These are phyloP conservation scores for Rhododendron williamsianum DNA, from an alignment of 148 eudicot species.

Conservation along the genomic window DNA sequence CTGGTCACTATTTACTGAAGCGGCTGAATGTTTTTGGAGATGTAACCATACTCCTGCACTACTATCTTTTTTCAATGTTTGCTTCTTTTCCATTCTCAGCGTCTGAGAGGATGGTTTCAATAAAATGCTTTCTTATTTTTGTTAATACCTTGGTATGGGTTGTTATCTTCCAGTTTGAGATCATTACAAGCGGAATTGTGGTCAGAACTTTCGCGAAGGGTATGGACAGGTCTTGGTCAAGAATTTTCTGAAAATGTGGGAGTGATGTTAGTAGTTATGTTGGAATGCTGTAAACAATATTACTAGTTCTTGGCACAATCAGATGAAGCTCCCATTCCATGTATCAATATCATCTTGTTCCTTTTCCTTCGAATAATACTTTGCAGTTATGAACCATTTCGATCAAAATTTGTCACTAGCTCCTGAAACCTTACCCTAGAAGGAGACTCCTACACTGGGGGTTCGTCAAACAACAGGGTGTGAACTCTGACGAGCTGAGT, in stretches of 20 bases:
- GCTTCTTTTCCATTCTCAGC: conserved; percentile 5
- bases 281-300: neutral
- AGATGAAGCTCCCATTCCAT: neutral
- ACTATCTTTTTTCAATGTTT: neutral
- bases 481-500: neutral
- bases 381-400: neutral
- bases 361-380: neutral
- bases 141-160: neutral
- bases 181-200: neutral
- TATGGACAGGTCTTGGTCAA: neutral
- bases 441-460: neutral
- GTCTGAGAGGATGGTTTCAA: neutral
- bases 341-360: neutral
- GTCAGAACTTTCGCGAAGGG: neutral
- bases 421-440: neutral
- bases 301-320: neutral
- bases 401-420: neutral
- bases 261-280: neutral
- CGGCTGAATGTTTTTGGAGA: conserved; percentile 15
- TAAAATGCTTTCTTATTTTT: neutral
- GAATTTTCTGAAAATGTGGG: neutral
- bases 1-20: neutral
- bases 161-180: neutral
- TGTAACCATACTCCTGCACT: conserved; percentile 8
- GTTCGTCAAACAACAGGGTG: neutral